Evolutionary conservation across 805 yeast genomes (phyloP).

Genomic region (Blastobotrys attinorum): DNA sequence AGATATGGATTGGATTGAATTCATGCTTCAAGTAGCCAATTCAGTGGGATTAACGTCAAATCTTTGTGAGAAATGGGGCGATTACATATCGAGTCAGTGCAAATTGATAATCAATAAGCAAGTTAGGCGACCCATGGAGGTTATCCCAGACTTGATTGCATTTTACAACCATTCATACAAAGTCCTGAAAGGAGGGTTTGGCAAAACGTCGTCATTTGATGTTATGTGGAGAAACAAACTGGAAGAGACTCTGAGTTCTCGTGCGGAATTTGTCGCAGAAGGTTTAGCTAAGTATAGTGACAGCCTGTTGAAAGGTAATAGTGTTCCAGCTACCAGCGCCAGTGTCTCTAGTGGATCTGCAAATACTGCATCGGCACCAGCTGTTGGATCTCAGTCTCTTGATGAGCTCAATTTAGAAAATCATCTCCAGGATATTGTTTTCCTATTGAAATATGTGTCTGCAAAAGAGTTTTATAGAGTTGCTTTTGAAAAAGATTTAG

Average conservation of each 20-base stretch:
- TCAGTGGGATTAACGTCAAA: neutral
- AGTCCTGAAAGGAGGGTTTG: neutral
- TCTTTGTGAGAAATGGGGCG: neutral
- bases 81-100: neutral
- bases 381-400: no score
- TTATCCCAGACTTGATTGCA: neutral
- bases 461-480: neutral
- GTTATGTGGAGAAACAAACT: neutral
- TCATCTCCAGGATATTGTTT: neutral
- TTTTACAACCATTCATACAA: neutral
- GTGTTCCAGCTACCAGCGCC: no score
- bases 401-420: neutral
- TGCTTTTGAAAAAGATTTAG: neutral
- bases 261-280: constrained; percentile 15
- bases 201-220: neutral
- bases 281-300: constrained; percentile 26
- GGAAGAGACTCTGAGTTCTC: neutral
- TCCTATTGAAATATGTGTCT: neutral
- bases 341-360: no score
- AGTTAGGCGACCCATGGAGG: neutral
- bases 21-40: neutral
- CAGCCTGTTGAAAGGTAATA: constrained; percentile 19
- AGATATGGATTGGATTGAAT: neutral
- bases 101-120: neutral
- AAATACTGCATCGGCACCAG: no score